Evolutionary conservation across 129 eudicot genomes (phyloP), one percentile per base, ranked within the genome.

Genomic region (Artemisia annua): DNA sequence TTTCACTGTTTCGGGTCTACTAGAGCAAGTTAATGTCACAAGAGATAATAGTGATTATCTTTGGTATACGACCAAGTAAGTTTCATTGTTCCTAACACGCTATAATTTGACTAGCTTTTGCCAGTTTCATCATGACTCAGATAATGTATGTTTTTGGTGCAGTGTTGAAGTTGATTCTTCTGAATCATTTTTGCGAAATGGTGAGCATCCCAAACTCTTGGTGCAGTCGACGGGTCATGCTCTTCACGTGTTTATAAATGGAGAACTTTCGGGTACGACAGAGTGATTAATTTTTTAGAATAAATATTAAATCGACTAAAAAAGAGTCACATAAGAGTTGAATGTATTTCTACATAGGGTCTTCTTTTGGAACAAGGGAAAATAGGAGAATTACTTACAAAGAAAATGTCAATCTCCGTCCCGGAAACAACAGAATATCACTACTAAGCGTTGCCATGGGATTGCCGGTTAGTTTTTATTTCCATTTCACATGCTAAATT

Each of bases 381-480:
- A 77, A 85, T 30, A 82, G 98, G 72, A 85, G 86, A 82, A 77
- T 87, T 71, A 66, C 82, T 12, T 89, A 79, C 43, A 82, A 72
- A 52, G 87, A 80, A 71, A 84, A 82, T 12, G 92, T 85, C 26
- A 85, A 85, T 58, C 86, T 93, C 15, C 92, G 53, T 44, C 87
- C 98, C 9, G 98, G 98, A 72, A 78, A 69, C 66, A 93, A 93
- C 48, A 80, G 71, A 78, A 87, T 93, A 63, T 79, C 88, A 48
- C 83, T 93, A 55, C 92, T 93, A 49, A 93, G 98, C 58, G 91
- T 93, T 57, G 96, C 98, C 43, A 94, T 88, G 80, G 99, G 99
- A 77, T 78, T 93, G 62, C 96, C 95, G 52, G 98, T 89, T 70
- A 80, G 96, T 83, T 73, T 48, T 26, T 72, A 39, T 12, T 30